These are phyloP conservation scores for Kwoniella dejecticola DNA, from an alignment of 768 basidiomycete species.

Conservation along the genomic window DNA sequence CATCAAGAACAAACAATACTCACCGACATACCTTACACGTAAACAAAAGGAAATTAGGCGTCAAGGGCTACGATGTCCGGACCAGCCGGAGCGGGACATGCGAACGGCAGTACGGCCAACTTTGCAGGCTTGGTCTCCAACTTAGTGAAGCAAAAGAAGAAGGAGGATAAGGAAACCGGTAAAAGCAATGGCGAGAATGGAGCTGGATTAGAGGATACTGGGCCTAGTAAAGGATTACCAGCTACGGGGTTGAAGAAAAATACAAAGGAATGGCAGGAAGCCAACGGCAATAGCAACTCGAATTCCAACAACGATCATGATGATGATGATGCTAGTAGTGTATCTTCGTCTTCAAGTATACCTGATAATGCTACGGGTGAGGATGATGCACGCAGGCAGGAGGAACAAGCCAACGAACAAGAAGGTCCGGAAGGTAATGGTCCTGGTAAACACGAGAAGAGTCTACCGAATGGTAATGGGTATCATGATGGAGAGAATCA, in stretches of 20 bases:
- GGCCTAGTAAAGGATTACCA: slow-evolving; percentile 37
- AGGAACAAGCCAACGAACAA: slow-evolving; percentile 11
- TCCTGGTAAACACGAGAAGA: slow-evolving; percentile 34
- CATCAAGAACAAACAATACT: too few relatives aligned
- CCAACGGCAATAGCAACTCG: slow-evolving; percentile 19
- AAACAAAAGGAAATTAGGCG: too few relatives aligned
- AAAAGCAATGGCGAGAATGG: background rate
- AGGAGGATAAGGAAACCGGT: background rate
- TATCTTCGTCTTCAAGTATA: slow-evolving; percentile 31
- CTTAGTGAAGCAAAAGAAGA: slow-evolving; percentile 13
- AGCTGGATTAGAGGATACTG: slow-evolving; percentile 3
- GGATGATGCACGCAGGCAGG: slow-evolving; percentile 18
- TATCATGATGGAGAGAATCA: slow-evolving; percentile 3
- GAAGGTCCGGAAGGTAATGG: slow-evolving; percentile 28
- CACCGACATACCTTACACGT: too few relatives aligned
- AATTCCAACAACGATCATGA: slow-evolving; percentile 5
- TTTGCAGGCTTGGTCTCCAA: slow-evolving; percentile 15
- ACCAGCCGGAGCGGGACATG: slow-evolving; percentile 16
- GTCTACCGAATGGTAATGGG: slow-evolving; percentile 13
- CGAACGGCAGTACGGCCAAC: slow-evolving; percentile 7
- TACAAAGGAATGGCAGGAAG: slow-evolving; percentile 41
- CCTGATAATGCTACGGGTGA: slow-evolving; percentile 30
- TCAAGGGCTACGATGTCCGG: slow-evolving; percentile 18
- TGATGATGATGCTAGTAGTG: background rate
- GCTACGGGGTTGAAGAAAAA: slow-evolving; percentile 42